Evolutionary conservation across 371 early-diverging fungal species (phyloP).

Genomic region (Lichtheimia hyalospora): DNA sequence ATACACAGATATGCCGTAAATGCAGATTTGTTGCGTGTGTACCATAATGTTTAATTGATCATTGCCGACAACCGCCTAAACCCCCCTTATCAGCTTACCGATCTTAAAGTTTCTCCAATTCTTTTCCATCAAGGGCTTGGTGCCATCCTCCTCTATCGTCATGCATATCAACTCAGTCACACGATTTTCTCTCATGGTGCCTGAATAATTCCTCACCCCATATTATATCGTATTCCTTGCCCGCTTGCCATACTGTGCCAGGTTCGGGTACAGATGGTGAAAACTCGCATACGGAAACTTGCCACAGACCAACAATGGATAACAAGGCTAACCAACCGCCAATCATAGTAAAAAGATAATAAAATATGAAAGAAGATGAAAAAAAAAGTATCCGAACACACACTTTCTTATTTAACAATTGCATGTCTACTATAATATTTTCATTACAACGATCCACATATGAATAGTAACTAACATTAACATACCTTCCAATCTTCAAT

Average conservation of each 20-base stretch:
- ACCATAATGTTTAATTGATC: not conserved
- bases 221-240: constrained; percentile 35
- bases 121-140: constrained; percentile 14
- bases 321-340: too few relatives aligned
- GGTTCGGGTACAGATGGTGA: constrained; percentile 48
- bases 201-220: constrained; percentile 34
- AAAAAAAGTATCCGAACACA: too few relatives aligned
- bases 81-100: constrained; percentile 15
- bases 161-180: constrained; percentile 6
- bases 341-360: too few relatives aligned
- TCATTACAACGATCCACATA: too few relatives aligned
- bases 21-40: not conserved
- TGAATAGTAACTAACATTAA: too few relatives aligned
- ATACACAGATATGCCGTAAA: not conserved
- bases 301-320: too few relatives aligned
- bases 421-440: too few relatives aligned
- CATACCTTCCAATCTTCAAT: too few relatives aligned
- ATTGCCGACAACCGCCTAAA: too few relatives aligned
- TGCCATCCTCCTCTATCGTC: constrained; percentile 20
- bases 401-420: too few relatives aligned
- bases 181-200: not conserved
- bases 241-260: constrained; percentile 46
- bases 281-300: constrained; percentile 7
- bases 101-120: constrained; percentile 32
- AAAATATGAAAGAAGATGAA: too few relatives aligned